Base-by-base conservation (phyloP, 164 flowering plant species). In the Magnolia officinalis region DNA sequence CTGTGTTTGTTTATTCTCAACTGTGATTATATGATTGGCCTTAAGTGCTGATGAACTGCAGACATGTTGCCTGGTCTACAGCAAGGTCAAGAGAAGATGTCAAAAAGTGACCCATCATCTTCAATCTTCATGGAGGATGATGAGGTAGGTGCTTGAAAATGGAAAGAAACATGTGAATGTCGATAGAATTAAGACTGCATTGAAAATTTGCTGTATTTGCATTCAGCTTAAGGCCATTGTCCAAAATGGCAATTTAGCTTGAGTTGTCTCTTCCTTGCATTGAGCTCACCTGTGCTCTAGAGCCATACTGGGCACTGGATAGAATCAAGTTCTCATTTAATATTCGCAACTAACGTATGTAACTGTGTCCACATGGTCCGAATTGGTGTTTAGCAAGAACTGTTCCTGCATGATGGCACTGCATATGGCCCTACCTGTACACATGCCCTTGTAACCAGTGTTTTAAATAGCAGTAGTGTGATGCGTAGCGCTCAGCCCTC, bases 61-160 rank as follows among this genome's bases (percentile, higher is more conserved):
- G 99, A 96, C 82, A 96, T 78, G 80, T 87, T 96, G 24, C 95
- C 98, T 75, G 98, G 98, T 67, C 82, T 94, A 72, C 90, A 86
- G 75, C 89, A 94, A 85, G 97, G 98, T 71, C 98, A 96, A 76
- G 98, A 92, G 78, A 96, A 96, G 85, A 96, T 96, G 99, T 96
- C 99, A 59, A 96, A 94, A 82, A 91, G 94, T 85, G 97, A 96
- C 77, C 91, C 98, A 63, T 86, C 93, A 0, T 96, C 97, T 21
- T 78, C 99, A 68, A 88, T 96, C 59, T 96, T 61, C 83, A 96
- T 94, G 99, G 98, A 96, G 79, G 99, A 96, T 85, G 92, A 89
- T 61, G 99, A 94, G 98, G 99, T 96, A 87, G 65, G 70, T 63
- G 2, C 26, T 74, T 4, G 18, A 55, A 37, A 59, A 31, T 20